Base-by-base conservation (phyloP, 148 eudicot species). In the Arbutus unedo region DNA sequence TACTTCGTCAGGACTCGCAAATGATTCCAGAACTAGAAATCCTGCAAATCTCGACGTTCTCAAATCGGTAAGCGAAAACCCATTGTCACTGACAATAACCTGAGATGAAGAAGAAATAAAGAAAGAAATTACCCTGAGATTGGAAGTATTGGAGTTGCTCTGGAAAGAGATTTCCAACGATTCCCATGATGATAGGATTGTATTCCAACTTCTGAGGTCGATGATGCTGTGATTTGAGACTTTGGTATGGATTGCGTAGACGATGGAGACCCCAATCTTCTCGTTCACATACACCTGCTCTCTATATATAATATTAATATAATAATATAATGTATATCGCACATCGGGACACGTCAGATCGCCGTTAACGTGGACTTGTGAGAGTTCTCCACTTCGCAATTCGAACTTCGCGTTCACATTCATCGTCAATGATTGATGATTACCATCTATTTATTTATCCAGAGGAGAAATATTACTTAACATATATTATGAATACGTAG, bases 1-100 rank as follows among this genome's bases (percentile, higher is more conserved):
- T 13, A 93, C 76, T 81, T 95, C 95, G 18, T 89, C 90, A 57
- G 83, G 82, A 79, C 89, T 89, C 25, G 96, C 77, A 85, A 91
- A 95, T 44, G 98, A 92, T 25, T 95, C 97, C 60, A 95, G n/a
- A 48, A 95, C 96, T 87, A 95, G 56, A 83, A 79, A 95, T 8
- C 98, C 98, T 90, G 82, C 79, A 13, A 55, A 8, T 72, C 81
- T 68, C 54, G 47, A 78, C 47, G 14, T 25, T 15, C 25, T 1
- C 55, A 11, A 19, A 15, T 60, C 55, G 21, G 80, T 41, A 2
- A 8, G 54, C 49, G 18, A 38, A 41, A 76, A 50, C 11, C 21
- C 50, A 8, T 16, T 68, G 11, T 2, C 23, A 78, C 38, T 31
- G 38, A 31, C 38, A 31, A 31, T 31, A 31, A 31, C 38, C 38